A percentile compares a stretch with the other conserved stretches of the same genome.
Conservation (phyloP, 257 asterid species). For the Nicotiana obtusifolia region DNA sequence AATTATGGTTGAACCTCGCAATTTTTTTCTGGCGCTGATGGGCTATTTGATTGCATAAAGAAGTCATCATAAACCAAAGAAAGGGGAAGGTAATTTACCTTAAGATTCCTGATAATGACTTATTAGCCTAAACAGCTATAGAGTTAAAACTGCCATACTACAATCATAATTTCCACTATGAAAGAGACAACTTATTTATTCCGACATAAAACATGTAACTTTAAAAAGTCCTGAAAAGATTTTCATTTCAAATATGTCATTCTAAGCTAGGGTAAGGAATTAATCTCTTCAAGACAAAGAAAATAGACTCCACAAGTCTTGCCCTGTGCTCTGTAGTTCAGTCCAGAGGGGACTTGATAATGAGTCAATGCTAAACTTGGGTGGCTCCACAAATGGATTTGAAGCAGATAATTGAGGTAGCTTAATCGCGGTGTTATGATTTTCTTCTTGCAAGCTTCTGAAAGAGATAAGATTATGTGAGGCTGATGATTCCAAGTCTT, state of each 20-base stretch:
- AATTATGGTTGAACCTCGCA: too few relatives aligned
- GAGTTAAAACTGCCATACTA: neutral
- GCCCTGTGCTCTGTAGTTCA: neutral
- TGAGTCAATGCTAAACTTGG: neutral
- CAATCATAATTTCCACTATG: neutral
- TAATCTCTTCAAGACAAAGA: neutral
- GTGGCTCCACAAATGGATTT: neutral
- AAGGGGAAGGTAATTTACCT: too few relatives aligned
- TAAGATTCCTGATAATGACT: too few relatives aligned
- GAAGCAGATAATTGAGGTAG: neutral
- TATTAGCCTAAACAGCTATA: neutral
- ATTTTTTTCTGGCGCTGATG: too few relatives aligned
- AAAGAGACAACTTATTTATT: neutral
- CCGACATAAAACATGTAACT: neutral
- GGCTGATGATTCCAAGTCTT: neutral
- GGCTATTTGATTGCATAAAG: too few relatives aligned
- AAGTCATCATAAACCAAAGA: too few relatives aligned
- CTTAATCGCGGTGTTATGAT: neutral
- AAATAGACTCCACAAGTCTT: slow-evolving; percentile 4
- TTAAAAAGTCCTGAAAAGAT: neutral
- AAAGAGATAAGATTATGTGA: neutral
- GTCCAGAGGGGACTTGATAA: neutral
- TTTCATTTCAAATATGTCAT: neutral
- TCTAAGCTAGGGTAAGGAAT: neutral
- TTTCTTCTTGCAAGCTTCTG: neutral